phyloP scores from a whole-genome alignment of 2,329 filamentous ascomycete genomes.

The Colletotrichum agaves region DNA sequence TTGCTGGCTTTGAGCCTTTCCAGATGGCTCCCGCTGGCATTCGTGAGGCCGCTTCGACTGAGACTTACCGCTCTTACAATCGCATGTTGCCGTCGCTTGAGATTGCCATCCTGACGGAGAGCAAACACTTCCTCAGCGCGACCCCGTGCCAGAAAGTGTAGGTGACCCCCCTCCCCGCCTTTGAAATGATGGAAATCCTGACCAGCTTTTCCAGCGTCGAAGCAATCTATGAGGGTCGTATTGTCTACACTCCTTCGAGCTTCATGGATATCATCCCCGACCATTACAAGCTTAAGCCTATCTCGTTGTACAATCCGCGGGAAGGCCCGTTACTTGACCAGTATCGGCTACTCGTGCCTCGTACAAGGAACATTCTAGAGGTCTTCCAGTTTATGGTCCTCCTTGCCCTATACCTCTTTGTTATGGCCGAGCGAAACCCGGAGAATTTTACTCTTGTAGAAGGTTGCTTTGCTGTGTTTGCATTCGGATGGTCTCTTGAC shows the following conservation, averaged over 20 bases:
- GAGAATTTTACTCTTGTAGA: constrained; percentile 67
- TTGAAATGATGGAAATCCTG: not conserved
- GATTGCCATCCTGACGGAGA: constrained; percentile 84
- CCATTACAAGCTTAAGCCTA: constrained; percentile 85
- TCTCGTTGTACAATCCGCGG: constrained; percentile 82
- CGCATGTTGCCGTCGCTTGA: constrained; percentile 81
- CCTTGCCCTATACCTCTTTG: constrained; percentile 73
- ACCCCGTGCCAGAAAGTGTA: constrained; percentile 82
- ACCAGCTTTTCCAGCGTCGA: constrained; percentile 61
- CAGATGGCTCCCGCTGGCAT: constrained; percentile 81
- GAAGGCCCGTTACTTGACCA: constrained; percentile 83
- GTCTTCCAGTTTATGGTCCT: constrained; percentile 78
- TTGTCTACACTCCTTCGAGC: constrained; percentile 84
- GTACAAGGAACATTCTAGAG: constrained; percentile 81
- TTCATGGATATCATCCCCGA: constrained; percentile 88
- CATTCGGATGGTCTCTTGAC: constrained; percentile 82
- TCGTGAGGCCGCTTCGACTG: constrained; percentile 64
- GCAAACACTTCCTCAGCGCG: constrained; percentile 80
- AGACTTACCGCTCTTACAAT: constrained; percentile 59
- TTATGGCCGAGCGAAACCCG: constrained; percentile 77
- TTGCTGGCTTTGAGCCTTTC: constrained; percentile 87
- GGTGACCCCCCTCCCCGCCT: constrained; percentile 36
- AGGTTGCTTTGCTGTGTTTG: constrained; percentile 76
- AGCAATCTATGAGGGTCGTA: constrained; percentile 82
- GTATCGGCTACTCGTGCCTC: constrained; percentile 84